Conservation (phyloP, 2,329 filamentous ascomycete genomes). For the Didymella pinodella region DNA sequence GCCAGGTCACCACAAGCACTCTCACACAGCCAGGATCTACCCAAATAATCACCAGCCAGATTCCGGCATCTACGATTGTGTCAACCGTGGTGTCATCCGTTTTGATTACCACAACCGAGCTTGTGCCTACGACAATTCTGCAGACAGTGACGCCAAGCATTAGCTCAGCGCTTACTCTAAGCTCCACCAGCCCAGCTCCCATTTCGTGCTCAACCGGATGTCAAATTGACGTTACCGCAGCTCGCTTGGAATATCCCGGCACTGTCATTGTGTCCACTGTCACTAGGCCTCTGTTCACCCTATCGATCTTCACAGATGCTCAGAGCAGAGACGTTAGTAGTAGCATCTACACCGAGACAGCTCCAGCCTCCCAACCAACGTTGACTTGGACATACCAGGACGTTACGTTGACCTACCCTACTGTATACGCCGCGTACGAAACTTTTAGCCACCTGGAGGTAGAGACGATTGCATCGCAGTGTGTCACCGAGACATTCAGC, state of each 20-base stretch:
- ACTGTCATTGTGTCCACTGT: constrained; percentile 30
- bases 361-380: constrained; percentile 27
- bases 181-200: constrained; percentile 20
- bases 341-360: constrained; percentile 18
- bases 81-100: constrained; percentile 30
- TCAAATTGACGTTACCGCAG: constrained; percentile 45
- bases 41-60: constrained; percentile 33
- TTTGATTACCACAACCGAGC: constrained; percentile 27
- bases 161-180: constrained; percentile 12
- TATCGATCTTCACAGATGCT: constrained; percentile 34
- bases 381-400: constrained; percentile 42
- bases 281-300: constrained; percentile 28
- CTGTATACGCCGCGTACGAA: constrained; percentile 42
- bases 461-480: constrained; percentile 31
- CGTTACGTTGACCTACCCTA: constrained; percentile 44
- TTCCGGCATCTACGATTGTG: constrained; percentile 37
- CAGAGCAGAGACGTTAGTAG: constrained; percentile 26
- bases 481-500: constrained; percentile 25
- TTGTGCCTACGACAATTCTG: constrained; percentile 35
- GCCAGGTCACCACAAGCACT: constrained; percentile 9
- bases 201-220: constrained; percentile 40
- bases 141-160: constrained; percentile 32
- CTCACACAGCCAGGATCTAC: constrained; percentile 29
- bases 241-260: constrained; percentile 39
- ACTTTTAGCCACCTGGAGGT: constrained; percentile 42